Base-by-base conservation (phyloP, 2,329 filamentous ascomycete genomes). In the Calonectria montana region DNA sequence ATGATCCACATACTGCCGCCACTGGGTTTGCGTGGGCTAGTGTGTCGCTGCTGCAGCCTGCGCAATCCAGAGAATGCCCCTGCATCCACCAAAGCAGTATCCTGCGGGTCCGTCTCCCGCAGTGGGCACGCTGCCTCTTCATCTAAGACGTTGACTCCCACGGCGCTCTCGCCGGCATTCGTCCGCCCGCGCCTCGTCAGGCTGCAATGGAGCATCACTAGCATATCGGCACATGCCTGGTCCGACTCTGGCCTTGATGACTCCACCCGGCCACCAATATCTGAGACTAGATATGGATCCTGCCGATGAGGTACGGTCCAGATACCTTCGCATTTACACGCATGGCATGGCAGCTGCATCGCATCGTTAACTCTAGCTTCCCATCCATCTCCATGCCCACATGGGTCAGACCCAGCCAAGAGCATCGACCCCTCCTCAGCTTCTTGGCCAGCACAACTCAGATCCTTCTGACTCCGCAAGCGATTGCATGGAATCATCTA, bases 271-370 rank as follows among this genome's bases (percentile, higher is more conserved):
- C 62, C 57, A 27, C 69, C 74, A 68, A 73, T 72, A 76, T 70
- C 73, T 74, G 74, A 74, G 65, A 75, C 74, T 61, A 67, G 70
- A 73, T 69, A 76, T 75, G 71, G 71, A 72, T 69, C 62, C 74
- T 41, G 45, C 69, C 63, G 66, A 70, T 75, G 66, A 72, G 70
- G 37, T 71, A 73, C 62, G 53, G 63, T 41, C 55, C 64, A 73
- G 69, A 71, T 77, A 74, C 72, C 71, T 77, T 78, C 69, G 55
- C 64, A 64, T 74, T 73, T 48, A 69, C 65, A 69, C 69, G 64
- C 69, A 71, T 67, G 37, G 65, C 53, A 70, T 73, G 71, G 68
- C 69, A 74, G 69, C 65, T 68, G 63, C 45, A 69, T 39, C 47
- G 35, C 66, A 74, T 66, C 70, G 61, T 67, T 72, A 67, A 70